These are phyloP conservation scores for Coemansia sp. DNA, from an alignment of 192 early-diverging fungal genomes.

Conservation along the genomic window DNA sequence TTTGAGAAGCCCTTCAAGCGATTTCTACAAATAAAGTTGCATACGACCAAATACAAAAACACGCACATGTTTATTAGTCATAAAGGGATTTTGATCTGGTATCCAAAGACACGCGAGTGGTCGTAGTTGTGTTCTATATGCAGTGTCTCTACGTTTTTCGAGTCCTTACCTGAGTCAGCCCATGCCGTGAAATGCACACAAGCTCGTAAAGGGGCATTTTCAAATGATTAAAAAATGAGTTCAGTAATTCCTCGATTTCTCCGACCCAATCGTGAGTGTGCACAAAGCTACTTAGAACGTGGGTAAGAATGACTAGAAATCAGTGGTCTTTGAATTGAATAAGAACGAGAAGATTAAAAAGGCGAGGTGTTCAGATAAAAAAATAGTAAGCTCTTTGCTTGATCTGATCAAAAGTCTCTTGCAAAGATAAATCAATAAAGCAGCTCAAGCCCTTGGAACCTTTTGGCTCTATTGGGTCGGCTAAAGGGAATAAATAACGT, in stretches of 20 bases:
- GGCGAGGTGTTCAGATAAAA: no score
- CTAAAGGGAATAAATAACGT: no score
- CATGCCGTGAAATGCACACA: conserved; percentile 64
- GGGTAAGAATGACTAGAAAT: no score
- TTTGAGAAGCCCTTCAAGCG: conserved; percentile 71
- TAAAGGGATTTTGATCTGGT: neutral
- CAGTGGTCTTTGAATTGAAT: neutral
- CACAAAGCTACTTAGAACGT: neutral
- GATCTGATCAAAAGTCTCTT: no score
- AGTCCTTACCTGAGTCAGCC: conserved; percentile 55
- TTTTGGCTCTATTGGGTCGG: no score
- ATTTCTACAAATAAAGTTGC: conserved; percentile 47
- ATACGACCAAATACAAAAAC: neutral
- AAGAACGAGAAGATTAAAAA: no score
- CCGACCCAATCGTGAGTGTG: neutral
- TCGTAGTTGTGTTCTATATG: no score
- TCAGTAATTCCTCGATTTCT: neutral
- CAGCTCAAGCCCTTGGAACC: no score
- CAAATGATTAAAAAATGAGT: no score
- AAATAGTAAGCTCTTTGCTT: neutral
- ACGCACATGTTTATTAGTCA: neutral
- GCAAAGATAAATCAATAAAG: no score
- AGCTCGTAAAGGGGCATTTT: conserved; percentile 71
- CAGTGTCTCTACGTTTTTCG: neutral
- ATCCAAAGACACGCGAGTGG: no score